Evolutionary conservation across 2,329 filamentous ascomycete genomes (phyloP).

Genomic region (Colletotrichum siamense): DNA sequence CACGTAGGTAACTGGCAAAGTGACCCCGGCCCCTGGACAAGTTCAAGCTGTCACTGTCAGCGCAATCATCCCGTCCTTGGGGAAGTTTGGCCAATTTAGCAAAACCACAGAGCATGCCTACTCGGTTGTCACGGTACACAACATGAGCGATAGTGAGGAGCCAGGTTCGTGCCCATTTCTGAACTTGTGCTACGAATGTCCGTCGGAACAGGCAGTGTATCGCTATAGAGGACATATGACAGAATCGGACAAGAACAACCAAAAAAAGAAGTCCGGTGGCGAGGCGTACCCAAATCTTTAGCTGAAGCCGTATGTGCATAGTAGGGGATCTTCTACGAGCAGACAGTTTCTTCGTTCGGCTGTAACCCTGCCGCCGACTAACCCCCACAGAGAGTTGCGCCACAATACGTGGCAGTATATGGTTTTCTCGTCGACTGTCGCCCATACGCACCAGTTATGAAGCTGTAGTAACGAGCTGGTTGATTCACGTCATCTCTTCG

Average conservation of each 20-base stretch:
- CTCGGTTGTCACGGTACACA: not conserved
- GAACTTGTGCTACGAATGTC: not conserved
- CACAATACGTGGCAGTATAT: not conserved
- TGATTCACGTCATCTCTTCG: not conserved
- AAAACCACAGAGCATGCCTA: not conserved
- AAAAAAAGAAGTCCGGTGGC: too few species aligned
- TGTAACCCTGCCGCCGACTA: not conserved
- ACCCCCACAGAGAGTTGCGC: not conserved
- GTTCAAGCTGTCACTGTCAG: not conserved
- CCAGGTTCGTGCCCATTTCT: not conserved
- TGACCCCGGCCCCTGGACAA: not conserved
- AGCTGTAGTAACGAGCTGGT: not conserved
- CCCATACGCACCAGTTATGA: not conserved
- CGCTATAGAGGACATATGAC: too few species aligned
- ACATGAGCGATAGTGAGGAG: not conserved
- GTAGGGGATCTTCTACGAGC: not conserved
- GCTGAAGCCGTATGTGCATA: not conserved
- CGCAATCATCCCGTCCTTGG: not conserved
- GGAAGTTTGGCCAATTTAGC: not conserved
- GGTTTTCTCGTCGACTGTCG: not conserved
- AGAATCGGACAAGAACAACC: too few species aligned
- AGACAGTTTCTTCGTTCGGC: not conserved
- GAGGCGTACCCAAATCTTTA: not conserved
- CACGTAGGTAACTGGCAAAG: not conserved
- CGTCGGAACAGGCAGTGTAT: not conserved